These are phyloP conservation scores for Xylariomycetidae sp. DNA, from an alignment of 2,329 filamentous ascomycete species.

Conservation along the genomic window DNA sequence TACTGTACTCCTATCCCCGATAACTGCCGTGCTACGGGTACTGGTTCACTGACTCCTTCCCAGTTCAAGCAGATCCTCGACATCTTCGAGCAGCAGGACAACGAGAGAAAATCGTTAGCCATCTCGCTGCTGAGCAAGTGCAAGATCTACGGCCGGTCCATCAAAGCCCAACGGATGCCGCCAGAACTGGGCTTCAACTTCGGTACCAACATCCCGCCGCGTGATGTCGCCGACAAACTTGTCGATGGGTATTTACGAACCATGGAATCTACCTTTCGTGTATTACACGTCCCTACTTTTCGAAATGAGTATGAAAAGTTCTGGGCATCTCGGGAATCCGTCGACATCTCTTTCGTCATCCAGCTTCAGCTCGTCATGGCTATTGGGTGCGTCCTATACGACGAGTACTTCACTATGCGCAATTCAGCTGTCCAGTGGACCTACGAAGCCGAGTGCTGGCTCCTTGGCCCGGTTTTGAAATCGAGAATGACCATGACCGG, in stretches of 20 bases:
- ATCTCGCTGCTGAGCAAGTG: constrained; percentile 31
- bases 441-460: constrained; percentile 48
- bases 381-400: constrained; percentile 44
- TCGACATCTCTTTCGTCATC: constrained; percentile 42
- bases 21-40: too few relatives aligned
- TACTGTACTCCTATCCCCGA: too few relatives aligned
- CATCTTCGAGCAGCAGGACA: constrained; percentile 16
- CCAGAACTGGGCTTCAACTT: constrained; percentile 32
- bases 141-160: constrained; percentile 35
- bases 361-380: constrained; percentile 51
- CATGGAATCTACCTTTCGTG: constrained; percentile 51
- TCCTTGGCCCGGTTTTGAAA: constrained; percentile 43
- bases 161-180: constrained; percentile 37
- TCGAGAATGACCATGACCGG: constrained; percentile 41
- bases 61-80: constrained; percentile 20
- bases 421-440: constrained; percentile 44
- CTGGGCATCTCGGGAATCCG: constrained; percentile 38
- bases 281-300: constrained; percentile 56
- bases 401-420: constrained; percentile 39
- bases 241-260: constrained; percentile 50
- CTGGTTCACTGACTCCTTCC: constrained; percentile 4
- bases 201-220: constrained; percentile 34
- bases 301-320: constrained; percentile 46
- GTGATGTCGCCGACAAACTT: constrained; percentile 43
- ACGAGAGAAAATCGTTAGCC: constrained; percentile 25